Evolutionary conservation across 1,284 basidiomycete species (phyloP).

Genomic region (Psilocybe mexicana): DNA sequence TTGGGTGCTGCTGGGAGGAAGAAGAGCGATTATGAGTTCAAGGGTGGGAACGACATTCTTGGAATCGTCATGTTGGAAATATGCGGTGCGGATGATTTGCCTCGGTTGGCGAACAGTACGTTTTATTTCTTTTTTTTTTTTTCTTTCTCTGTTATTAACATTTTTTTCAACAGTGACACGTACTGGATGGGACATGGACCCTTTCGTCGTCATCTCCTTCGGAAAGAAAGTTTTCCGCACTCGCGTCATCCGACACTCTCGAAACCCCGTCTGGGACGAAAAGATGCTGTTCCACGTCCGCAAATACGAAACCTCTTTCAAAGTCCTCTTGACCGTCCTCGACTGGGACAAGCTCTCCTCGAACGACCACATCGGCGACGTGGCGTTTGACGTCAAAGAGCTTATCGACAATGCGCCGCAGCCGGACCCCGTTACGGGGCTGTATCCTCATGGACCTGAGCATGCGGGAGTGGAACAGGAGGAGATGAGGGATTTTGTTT

Average conservation of each 20-base stretch:
- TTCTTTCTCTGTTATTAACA: background rate
- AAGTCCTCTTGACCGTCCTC: conserved; percentile 79
- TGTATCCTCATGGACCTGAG: conserved; percentile 63
- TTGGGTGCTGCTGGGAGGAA: conserved; percentile 9
- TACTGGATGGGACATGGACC: conserved; percentile 95
- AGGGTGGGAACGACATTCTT: conserved; percentile 72
- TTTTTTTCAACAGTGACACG: conserved; percentile 64
- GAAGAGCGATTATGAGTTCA: conserved; percentile 56
- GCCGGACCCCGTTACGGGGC: conserved; percentile 69
- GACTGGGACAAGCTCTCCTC: conserved; percentile 95
- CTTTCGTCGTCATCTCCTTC: conserved; percentile 94
- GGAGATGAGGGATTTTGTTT: conserved; percentile 69
- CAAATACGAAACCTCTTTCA: conserved; percentile 78
- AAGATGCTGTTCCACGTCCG: conserved; percentile 95
- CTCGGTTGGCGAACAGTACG: conserved; percentile 84
- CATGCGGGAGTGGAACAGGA: conserved; percentile 48
- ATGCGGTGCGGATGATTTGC: conserved; percentile 76
- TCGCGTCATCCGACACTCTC: conserved; percentile 83
- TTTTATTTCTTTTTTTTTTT: conserved; percentile 28
- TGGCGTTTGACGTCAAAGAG: conserved; percentile 67
- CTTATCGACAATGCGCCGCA: conserved; percentile 75
- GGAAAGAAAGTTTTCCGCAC: conserved; percentile 97
- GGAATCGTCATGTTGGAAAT: conserved; percentile 91
- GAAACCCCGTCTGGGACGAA: conserved; percentile 94
- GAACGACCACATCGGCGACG: conserved; percentile 87